Evolutionary conservation across 371 early-diverging fungal genomes (phyloP), one percentile per base, ranked within the genome.

Genomic region (Apophysomyces elegans): DNA sequence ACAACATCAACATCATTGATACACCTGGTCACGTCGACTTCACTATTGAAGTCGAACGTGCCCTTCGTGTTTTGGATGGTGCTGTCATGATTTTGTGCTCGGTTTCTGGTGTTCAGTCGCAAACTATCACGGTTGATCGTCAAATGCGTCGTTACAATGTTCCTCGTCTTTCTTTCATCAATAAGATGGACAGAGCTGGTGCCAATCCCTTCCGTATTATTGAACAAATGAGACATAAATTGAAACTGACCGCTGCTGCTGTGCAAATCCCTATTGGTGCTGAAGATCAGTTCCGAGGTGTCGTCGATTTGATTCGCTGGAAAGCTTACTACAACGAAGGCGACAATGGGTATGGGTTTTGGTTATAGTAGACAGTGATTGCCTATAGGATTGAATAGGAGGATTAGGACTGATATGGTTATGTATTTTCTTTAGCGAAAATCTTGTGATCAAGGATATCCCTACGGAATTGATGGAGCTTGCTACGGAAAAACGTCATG

Each of bases 81-180:
- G 95, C 95, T 43, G 89, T 95, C 11, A 76, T 94, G 64, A 93
- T 95, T 41, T 78, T 95, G 67, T 93, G 94, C 75, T 86, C 92
- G 61, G 94, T 94, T 59, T 83, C 89, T 66, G 96, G 96, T 67
- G 96, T 95, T 26, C 91, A 93, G 76, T 86, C 88, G 68, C 98
- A 99, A 86, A 98, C 98, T 21, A 96, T 96, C 65, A 99, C 98
- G 9, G 98, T 99, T 32, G 97, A 96, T 78, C 91, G 94, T 67
- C 95, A 95, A 74, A 94, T 93, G 95, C 91, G 90, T 80, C 89
- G 94, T 64, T 94, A 95, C 76, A 87, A 88, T 67, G 92, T 95
- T 43, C 95, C 95, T 11, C 88, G 96, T 69, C 90, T 93, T 64
- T 90, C 90, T 58, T 94, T 95, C 64, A 89, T 96, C 70, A 95